These are phyloP conservation scores for Thermochaetoides thermophila DNA, from an alignment of 495 filamentous ascomycete species.

Conservation along the genomic window DNA sequence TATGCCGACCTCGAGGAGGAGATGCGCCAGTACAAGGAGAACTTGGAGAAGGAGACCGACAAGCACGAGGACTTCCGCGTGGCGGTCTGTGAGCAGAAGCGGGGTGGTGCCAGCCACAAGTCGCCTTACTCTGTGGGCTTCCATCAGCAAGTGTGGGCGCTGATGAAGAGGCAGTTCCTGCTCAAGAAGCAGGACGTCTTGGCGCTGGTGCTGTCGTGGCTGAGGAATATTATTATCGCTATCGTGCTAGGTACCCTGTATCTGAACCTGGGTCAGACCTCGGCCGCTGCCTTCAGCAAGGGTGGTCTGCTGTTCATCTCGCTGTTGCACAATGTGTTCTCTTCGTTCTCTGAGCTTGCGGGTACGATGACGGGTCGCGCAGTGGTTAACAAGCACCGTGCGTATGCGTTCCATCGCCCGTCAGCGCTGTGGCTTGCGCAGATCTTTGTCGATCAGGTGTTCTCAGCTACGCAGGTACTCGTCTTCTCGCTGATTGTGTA, in stretches of 20 bases:
- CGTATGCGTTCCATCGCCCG: slow-evolving; percentile 65
- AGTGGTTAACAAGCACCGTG: slow-evolving; percentile 65
- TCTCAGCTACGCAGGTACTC: slow-evolving; percentile 50
- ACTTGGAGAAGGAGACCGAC: slow-evolving; percentile 44
- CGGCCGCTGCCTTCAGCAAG: slow-evolving; percentile 58
- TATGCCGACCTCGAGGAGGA: slow-evolving; percentile 42
- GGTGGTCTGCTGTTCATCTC: slow-evolving; percentile 64
- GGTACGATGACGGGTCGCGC: slow-evolving; percentile 57
- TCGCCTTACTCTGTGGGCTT: slow-evolving; percentile 74
- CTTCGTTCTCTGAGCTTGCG: slow-evolving; percentile 60
- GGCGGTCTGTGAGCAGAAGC: slow-evolving; percentile 66
- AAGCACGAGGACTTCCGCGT: slow-evolving; percentile 58
- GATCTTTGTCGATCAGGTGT: slow-evolving; percentile 62
- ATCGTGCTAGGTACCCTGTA: slow-evolving; percentile 69
- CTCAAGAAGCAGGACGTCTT: slow-evolving; percentile 80
- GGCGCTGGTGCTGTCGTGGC: slow-evolving; percentile 57
- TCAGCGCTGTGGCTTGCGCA: slow-evolving; percentile 70
- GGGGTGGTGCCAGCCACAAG: slow-evolving; percentile 45
- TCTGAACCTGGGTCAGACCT: slow-evolving; percentile 49
- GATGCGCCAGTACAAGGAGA: slow-evolving; percentile 50
- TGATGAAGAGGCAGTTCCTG: slow-evolving; percentile 70
- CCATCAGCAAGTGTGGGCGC: slow-evolving; percentile 62
- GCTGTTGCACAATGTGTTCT: slow-evolving; percentile 67
- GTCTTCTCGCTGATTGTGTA: slow-evolving; percentile 66
- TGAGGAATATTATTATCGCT: slow-evolving; percentile 59